Evolutionary conservation across 2,329 filamentous ascomycete genomes (phyloP).

Genomic region (Aspergillus tamarii): DNA sequence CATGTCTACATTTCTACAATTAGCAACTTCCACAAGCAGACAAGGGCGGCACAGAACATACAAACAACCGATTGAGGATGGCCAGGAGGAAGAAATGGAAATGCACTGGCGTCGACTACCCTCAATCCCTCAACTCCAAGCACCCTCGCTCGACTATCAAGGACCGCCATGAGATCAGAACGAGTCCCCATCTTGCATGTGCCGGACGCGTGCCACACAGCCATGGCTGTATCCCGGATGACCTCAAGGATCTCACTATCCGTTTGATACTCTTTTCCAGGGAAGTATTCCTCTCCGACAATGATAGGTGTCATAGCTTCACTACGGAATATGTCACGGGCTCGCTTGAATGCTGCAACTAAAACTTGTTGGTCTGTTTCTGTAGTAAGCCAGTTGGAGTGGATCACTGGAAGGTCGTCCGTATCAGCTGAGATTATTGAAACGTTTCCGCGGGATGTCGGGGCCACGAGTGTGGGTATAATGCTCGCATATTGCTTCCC

Average conservation of each 20-base stretch:
- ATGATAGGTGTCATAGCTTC: constrained; percentile 33
- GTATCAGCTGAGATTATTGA: constrained; percentile 39
- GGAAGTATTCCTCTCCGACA: constrained; percentile 41
- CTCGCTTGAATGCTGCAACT: constrained; percentile 48
- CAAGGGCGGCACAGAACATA: constrained; percentile 21
- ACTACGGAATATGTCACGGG: constrained; percentile 41
- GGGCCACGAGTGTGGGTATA: constrained; percentile 32
- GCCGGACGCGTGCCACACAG: constrained; percentile 34
- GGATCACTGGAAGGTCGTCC: constrained; percentile 45
- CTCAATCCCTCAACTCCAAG: constrained; percentile 36
- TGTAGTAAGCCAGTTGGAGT: constrained; percentile 52
- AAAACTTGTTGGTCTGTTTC: constrained; percentile 50
- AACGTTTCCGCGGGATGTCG: constrained; percentile 52
- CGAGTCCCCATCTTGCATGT: constrained; percentile 38
- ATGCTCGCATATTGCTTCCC: constrained; percentile 33
- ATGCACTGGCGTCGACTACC: constrained; percentile 43
- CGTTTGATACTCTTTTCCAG: constrained; percentile 42
- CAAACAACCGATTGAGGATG: constrained; percentile 48
- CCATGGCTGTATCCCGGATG: constrained; percentile 35
- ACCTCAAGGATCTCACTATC: constrained; percentile 49
- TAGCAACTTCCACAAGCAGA: constrained; percentile 8
- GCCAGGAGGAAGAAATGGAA: constrained; percentile 44
- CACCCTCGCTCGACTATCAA: constrained; percentile 37
- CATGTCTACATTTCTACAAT: constrained; percentile 33
- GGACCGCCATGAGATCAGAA: constrained; percentile 33